These are phyloP conservation scores for Ophiostoma tasmaniense DNA, from an alignment of 2,329 filamentous ascomycete genomes.

Conservation along the genomic window DNA sequence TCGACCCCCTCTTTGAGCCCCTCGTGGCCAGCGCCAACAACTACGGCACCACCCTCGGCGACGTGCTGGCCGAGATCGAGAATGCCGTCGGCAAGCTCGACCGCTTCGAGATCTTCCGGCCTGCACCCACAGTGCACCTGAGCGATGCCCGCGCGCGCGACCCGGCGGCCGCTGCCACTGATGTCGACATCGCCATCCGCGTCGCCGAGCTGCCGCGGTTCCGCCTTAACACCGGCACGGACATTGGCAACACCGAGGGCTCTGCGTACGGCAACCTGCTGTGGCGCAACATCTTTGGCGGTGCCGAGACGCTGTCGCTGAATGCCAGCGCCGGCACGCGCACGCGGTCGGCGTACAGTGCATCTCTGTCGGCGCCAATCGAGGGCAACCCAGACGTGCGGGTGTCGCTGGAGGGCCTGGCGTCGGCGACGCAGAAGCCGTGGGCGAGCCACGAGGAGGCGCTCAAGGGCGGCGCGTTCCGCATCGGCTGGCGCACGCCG, in stretches of 20 bases:
- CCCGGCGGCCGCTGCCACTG: constrained; percentile 61
- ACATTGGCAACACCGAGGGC: constrained; percentile 87
- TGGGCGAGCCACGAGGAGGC: constrained; percentile 94
- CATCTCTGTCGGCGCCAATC: constrained; percentile 73
- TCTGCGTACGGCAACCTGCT: constrained; percentile 84
- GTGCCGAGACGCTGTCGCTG: constrained; percentile 79
- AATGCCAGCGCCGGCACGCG: constrained; percentile 85
- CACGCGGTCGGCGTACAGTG: constrained; percentile 85
- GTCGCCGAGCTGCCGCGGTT: constrained; percentile 74
- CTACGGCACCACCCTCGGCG: constrained; percentile 65
- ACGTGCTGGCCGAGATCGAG: constrained; percentile 66
- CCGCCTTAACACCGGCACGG: constrained; percentile 87
- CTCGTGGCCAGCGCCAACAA: constrained; percentile 61
- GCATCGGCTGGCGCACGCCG: constrained; percentile 58
- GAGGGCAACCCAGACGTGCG: constrained; percentile 75
- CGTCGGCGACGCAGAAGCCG: constrained; percentile 76
- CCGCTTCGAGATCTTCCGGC: constrained; percentile 65
- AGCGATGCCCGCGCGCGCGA: constrained; percentile 64
- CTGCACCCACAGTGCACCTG: constrained; percentile 72
- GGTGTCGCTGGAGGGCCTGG: constrained; percentile 69
- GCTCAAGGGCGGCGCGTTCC: constrained; percentile 66
- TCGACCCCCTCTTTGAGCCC: constrained; percentile 72
- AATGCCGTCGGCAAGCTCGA: constrained; percentile 65
- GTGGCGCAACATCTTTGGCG: constrained; percentile 88
- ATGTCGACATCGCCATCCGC: constrained; percentile 71